Evolutionary conservation across 2,329 filamentous ascomycete species (phyloP).

Genomic region (Diplodia intermedia): DNA sequence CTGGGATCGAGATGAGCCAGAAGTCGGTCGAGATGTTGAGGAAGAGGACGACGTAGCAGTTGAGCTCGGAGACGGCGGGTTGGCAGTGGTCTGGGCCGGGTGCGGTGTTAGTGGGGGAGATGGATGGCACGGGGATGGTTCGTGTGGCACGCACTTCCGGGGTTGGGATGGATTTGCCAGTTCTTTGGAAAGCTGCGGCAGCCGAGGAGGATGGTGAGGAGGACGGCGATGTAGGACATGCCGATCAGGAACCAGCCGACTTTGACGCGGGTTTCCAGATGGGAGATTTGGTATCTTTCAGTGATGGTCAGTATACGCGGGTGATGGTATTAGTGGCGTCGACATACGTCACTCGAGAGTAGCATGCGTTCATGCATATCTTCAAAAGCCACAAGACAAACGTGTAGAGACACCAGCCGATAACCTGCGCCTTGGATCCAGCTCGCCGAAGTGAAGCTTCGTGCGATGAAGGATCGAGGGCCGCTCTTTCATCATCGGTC

Average conservation of each 20-base stretch:
- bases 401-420: conserved; percentile 63
- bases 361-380: conserved; percentile 63
- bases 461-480: conserved; percentile 52
- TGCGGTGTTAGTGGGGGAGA: neutral
- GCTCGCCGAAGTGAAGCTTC: conserved; percentile 59
- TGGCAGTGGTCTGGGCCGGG: conserved; percentile 34
- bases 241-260: conserved; percentile 60
- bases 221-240: conserved; percentile 58
- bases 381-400: conserved; percentile 62
- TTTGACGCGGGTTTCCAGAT: conserved; percentile 52
- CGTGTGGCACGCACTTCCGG: conserved; percentile 55
- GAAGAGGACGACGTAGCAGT: conserved; percentile 41
- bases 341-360: conserved; percentile 59
- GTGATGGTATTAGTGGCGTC: neutral
- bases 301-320: neutral
- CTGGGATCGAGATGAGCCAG: conserved; percentile 65
- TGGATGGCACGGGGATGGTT: neutral
- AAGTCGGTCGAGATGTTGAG: conserved; percentile 64
- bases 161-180: conserved; percentile 67
- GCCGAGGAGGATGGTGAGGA: conserved; percentile 58
- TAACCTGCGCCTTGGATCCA: conserved; percentile 61
- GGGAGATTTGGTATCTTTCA: conserved; percentile 35
- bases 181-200: conserved; percentile 62
- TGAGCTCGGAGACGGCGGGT: conserved; percentile 33
- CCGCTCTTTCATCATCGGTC: conserved; percentile 57